phyloP scores from a whole-genome alignment of 164 flowering plant species.

The Liriodendron chinense region DNA sequence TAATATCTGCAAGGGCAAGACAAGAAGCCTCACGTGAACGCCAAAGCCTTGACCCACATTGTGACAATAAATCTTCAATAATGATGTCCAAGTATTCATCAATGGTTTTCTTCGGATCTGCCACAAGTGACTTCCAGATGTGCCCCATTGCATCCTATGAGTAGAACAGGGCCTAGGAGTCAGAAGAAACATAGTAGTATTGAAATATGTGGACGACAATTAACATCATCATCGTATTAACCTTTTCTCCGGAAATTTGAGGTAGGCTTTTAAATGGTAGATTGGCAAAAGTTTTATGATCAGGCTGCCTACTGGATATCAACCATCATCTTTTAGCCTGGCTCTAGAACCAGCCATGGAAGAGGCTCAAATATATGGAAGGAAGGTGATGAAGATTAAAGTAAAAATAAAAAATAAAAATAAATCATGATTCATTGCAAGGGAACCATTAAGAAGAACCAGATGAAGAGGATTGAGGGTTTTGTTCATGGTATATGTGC shows the following conservation, averaged over 20 bases:
- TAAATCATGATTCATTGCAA: too few species aligned
- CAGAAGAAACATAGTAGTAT: constrained; percentile 2
- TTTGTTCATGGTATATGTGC: too few species aligned
- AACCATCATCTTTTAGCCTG: too few species aligned
- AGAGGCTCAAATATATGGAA: too few species aligned
- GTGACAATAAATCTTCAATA: constrained; percentile 71
- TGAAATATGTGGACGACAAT: constrained; percentile 3
- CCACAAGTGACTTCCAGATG: constrained; percentile 94
- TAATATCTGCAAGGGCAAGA: constrained; percentile 90
- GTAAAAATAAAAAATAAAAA: too few species aligned
- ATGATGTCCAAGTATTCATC: constrained; percentile 82
- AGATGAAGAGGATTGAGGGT: too few species aligned
- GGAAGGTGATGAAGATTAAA: too few species aligned
- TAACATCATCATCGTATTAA: neutral
- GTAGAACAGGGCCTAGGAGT: constrained; percentile 15
- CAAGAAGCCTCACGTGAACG: constrained; percentile 97
- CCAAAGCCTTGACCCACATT: constrained; percentile 97
- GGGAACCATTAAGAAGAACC: too few species aligned
- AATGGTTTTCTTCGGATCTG: constrained; percentile 81
- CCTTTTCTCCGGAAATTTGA: neutral
- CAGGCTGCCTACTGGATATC: too few species aligned
- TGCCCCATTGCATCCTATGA: constrained; percentile 95
- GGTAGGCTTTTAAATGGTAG: neutral
- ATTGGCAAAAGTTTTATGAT: neutral
- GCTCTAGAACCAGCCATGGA: too few species aligned